Evolutionary conservation across 768 basidiomycete genomes (phyloP), one percentile per base, ranked within the genome.

Genomic region (Panaeolus cyanescens): DNA sequence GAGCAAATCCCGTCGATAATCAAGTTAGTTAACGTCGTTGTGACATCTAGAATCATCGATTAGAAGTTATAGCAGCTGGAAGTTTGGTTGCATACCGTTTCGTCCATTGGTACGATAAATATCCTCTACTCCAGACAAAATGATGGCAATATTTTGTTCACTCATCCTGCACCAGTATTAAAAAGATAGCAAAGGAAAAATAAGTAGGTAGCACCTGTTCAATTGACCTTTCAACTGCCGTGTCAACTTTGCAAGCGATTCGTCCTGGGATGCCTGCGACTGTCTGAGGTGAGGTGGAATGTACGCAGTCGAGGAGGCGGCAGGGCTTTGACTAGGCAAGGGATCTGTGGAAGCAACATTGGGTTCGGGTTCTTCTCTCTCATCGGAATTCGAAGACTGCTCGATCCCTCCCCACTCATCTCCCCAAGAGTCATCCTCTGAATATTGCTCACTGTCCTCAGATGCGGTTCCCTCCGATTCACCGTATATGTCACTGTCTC

Each of bases 151-250:
- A 63, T 96, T 97, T 70, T 90, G 91, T 73, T 98, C 96, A 65
- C 90, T 93, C 87, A 96, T 83, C 64, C 95, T 95, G 64, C n/a
- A n/a, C n/a, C n/a, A n/a, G n/a, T n/a, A n/a, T n/a, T n/a, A n/a
- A n/a, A n/a, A n/a, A n/a, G n/a, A n/a, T n/a, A n/a, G n/a, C n/a
- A n/a, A 32, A 56, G 15, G 33, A 32, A 37, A 32, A 55, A 32
- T 13, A 20, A 13, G 4, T 17, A 30, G 12, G 22, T 42, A 79
- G 45, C 67, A 92, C 93, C 91, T 84, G 74, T 98, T 97, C 54
- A 97, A 81, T 17, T 95, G 74, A 70, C 95, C 96, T 75, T 97
- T 95, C 30, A 93, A 74, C 66, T 90, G 92, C 53, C 89, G 82
- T 2, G 79, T 84, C 33, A 97, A 79, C 72, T 90, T 92, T 12